These are phyloP conservation scores for Leccinum fuscescens DNA, from an alignment of 1,284 basidiomycete species.

Conservation along the genomic window DNA sequence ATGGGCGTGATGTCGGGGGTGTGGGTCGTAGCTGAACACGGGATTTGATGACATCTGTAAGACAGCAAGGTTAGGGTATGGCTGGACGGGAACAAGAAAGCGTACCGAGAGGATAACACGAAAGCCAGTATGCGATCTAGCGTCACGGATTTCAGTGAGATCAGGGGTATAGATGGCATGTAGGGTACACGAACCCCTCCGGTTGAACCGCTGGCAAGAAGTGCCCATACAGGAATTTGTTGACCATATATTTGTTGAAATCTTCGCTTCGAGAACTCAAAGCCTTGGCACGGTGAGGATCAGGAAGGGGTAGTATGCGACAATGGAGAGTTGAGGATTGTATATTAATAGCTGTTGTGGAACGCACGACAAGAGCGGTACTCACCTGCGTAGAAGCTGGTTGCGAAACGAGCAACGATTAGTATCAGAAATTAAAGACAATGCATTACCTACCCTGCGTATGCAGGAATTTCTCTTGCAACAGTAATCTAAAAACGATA, in stretches of 20 bases:
- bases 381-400: conserved; percentile 74
- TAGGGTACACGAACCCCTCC: conserved; percentile 67
- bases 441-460: conserved; percentile 67
- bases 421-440: conserved; percentile 17
- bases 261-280: conserved; percentile 84
- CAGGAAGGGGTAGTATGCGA: background rate
- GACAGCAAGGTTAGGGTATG: background rate
- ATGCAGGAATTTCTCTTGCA: conserved; percentile 90
- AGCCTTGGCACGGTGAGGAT: conserved; percentile 49
- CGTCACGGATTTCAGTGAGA: background rate
- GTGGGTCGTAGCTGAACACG: conserved; percentile 78
- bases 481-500: conserved; percentile 71
- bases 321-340: background rate
- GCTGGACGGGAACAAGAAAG: background rate
- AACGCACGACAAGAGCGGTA: background rate
- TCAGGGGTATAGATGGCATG: background rate
- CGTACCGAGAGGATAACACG: conserved; percentile 84
- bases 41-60: conserved; percentile 85
- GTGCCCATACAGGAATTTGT: conserved; percentile 84
- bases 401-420: background rate
- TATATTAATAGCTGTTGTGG: background rate
- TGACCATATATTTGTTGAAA: conserved; percentile 64
- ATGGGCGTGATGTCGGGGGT: conserved; percentile 76
- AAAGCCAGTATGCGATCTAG: conserved; percentile 89
- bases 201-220: conserved; percentile 82